These are phyloP conservation scores for Rhododendron williamsianum DNA, from an alignment of 148 eudicot species.

Conservation along the genomic window DNA sequence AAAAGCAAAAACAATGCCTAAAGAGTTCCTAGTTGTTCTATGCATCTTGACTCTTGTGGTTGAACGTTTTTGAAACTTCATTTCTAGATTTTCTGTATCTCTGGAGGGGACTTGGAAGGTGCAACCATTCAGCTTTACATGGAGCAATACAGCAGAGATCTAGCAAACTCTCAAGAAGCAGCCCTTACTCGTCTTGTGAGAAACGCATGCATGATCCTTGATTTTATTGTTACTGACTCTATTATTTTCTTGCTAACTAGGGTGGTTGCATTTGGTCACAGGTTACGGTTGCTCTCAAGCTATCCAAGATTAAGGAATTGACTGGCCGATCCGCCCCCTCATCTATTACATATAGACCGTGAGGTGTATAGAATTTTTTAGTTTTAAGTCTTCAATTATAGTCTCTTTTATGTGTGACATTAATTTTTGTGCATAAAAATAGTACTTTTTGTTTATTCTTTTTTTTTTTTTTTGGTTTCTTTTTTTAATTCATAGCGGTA, in stretches of 20 bases:
- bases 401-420: too few species aligned
- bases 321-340: slow-evolving; percentile 80
- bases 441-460: too few species aligned
- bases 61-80: background rate
- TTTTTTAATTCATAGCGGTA: too few species aligned
- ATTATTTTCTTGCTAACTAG: background rate
- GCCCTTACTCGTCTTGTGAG: slow-evolving; percentile 73
- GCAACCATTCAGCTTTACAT: slow-evolving; percentile 90
- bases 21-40: too few species aligned
- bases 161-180: slow-evolving; percentile 65
- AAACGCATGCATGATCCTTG: background rate
- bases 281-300: slow-evolving; percentile 86
- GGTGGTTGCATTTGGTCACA: slow-evolving; percentile 16
- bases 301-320: slow-evolving; percentile 89
- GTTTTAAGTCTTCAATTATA: too few species aligned
- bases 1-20: too few species aligned
- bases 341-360: slow-evolving; percentile 55
- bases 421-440: too few species aligned
- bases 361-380: too few species aligned
- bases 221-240: background rate
- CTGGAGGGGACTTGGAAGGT: slow-evolving; percentile 97
- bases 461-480: too few species aligned
- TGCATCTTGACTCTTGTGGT: too few species aligned
- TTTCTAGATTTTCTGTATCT: slow-evolving; percentile 75
- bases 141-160: slow-evolving; percentile 78